Base-by-base conservation (phyloP, 352 stramenopile genomes). In the Phytophthora constricta region DNA sequence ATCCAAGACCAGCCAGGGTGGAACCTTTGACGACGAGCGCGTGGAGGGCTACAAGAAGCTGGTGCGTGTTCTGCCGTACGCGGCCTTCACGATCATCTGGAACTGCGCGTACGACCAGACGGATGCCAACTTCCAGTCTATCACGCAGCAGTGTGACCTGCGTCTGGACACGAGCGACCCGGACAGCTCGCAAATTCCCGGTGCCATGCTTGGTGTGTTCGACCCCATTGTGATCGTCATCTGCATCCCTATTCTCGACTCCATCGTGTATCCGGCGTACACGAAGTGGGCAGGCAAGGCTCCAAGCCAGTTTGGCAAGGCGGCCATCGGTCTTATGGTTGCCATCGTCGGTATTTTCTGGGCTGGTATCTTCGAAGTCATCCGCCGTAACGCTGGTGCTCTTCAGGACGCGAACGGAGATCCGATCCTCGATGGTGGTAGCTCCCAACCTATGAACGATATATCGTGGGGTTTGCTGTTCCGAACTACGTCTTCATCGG, bases 101-200 rank as follows among this genome's bases (percentile, higher is more conserved):
- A 49, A 87, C 4, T 84, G 74, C 20, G 75, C 72, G 5, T 87
- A 91, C 58, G 80, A 91, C 65, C 83, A 91, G 68, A 83, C 70
- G 0, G 77, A 88, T 43, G 83, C 74, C 71, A 91, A 91, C 65
- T 86, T 87, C 68, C 83, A 91, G 70, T 75, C 78, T 16, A 90
- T 91, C 65, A 84, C 80, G 10, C 83, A 91, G 63, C 83, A 91
- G 65, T 83, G 71, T 37, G 83, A 91, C 56, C 49, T 89, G 52
- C 83, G 83, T 52, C 75, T 82, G 17, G 72, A 70, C 56, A 66
- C 51, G 5, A 74, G 57, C 50, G 72, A 73, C 37, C 62, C 65
- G 3, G 52, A 87, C 56, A 77, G 72, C 47, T 75, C 47, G 4
- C 82, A 90, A 62, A 75, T 90, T 31, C 76, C 82, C 22, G 82